A percentile compares a stretch with the other conserved stretches of the same genome.
These are phyloP conservation scores for Podospora bellae-mahoneyi DNA, from an alignment of 495 filamentous ascomycete species.

Conservation along the genomic window DNA sequence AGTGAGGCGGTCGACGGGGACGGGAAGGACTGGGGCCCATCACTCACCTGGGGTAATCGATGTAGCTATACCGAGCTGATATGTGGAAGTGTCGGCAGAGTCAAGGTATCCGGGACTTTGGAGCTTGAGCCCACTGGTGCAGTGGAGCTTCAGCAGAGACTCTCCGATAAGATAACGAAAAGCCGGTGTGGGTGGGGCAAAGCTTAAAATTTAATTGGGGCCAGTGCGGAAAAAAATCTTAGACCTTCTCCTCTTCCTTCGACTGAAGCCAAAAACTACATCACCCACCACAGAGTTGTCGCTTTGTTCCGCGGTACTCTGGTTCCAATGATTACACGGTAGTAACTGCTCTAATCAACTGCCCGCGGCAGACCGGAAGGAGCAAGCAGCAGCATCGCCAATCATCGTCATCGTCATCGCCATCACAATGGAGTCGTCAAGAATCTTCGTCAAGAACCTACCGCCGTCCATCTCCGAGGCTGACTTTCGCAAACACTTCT, in stretches of 20 bases:
- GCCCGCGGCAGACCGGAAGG: constrained; percentile 24
- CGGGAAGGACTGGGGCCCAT: neutral
- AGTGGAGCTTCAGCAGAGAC: neutral
- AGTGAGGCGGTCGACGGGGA: constrained; percentile 8
- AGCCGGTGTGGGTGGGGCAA: constrained; percentile 11
- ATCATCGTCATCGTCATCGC: neutral
- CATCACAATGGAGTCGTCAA: constrained; percentile 60
- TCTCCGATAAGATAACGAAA: constrained; percentile 26
- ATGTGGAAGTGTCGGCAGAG: neutral
- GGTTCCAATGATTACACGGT: constrained; percentile 25
- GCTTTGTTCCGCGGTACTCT: constrained; percentile 3
- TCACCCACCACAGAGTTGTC: constrained; percentile 14
- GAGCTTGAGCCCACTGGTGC: neutral
- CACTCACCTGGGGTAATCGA: neutral
- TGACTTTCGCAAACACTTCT: constrained; percentile 85
- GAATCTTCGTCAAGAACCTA: constrained; percentile 86
- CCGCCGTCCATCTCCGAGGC: constrained; percentile 70
- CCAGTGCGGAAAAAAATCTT: constrained; percentile 8
- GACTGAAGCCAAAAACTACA: constrained; percentile 7
- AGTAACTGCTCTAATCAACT: constrained; percentile 22
- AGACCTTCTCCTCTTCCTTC: constrained; percentile 13
- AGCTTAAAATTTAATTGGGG: constrained; percentile 19
- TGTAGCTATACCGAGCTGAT: neutral
- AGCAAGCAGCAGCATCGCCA: constrained; percentile 13
- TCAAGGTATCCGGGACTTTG: neutral